Conservation (phyloP, 306 rosid genomes). For the Vigna mungo region DNA sequence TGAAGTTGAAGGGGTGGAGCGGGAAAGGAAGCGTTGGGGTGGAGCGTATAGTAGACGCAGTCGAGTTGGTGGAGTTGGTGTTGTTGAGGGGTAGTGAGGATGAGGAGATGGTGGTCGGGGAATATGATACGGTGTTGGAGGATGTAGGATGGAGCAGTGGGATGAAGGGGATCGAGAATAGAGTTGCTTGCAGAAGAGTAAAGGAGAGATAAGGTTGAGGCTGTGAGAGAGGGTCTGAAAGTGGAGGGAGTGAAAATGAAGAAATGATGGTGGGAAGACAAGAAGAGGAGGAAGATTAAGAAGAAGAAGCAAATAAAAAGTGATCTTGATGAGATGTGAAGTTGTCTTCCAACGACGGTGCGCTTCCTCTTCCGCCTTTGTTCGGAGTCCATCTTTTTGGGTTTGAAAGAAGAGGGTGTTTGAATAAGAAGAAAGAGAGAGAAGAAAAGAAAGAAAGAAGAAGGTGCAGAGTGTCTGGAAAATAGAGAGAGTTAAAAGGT, state of each 20-base stretch:
- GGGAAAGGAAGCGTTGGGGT: conserved; percentile 41
- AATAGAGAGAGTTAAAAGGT: conserved; percentile 6
- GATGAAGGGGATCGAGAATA: conserved; percentile 59
- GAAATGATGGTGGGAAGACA: conserved; percentile 53
- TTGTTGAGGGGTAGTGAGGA: conserved; percentile 38
- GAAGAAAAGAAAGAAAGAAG: conserved; percentile 14
- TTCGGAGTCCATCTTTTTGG: conserved; percentile 69
- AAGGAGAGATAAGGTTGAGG: conserved; percentile 62
- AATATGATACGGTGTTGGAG: conserved; percentile 69
- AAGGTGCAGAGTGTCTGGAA: background rate
- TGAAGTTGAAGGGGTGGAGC: conserved; percentile 26
- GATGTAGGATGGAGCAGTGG: conserved; percentile 40
- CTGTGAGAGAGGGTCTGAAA: conserved; percentile 57
- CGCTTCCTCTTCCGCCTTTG: conserved; percentile 76
- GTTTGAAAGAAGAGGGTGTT: background rate
- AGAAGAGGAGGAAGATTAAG: conserved; percentile 60
- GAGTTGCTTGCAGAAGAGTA: conserved; percentile 68
- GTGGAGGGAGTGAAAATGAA: conserved; percentile 51
- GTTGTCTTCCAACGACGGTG: conserved; percentile 19
- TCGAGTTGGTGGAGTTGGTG: conserved; percentile 45
- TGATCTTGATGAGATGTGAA: conserved; percentile 50
- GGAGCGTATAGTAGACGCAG: conserved; percentile 63
- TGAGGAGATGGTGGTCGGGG: conserved; percentile 72
- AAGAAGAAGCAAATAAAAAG: conserved; percentile 66
- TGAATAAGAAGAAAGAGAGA: too few species aligned